phyloP scores from a whole-genome alignment of 208 protist genomes.

The Naegleria gruberi region DNA sequence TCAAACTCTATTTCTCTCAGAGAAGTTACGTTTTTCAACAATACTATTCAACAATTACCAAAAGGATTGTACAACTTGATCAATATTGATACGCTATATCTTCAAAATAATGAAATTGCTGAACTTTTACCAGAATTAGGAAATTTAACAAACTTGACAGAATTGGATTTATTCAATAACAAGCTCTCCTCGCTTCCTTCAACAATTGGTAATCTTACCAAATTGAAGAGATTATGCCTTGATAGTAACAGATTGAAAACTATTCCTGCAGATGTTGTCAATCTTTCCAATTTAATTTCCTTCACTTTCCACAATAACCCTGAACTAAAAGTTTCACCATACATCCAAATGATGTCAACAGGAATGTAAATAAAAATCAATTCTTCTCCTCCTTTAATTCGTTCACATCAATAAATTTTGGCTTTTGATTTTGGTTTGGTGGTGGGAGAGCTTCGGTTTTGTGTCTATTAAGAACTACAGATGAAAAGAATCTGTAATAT shows the following conservation, averaged over 20 bases:
- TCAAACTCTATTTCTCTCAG: background rate
- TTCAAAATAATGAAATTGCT: background rate
- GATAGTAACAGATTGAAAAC: background rate
- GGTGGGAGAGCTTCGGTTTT: background rate
- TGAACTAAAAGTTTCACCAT: background rate
- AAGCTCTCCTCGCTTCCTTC: background rate
- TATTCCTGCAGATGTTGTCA: background rate
- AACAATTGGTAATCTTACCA: background rate
- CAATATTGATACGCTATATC: background rate
- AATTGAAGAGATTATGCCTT: background rate
- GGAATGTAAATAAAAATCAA: constrained; percentile 1
- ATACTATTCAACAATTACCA: background rate
- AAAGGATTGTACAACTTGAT: background rate
- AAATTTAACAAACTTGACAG: background rate
- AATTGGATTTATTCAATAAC: constrained; percentile 12
- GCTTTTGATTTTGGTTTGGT: too few relatives aligned
- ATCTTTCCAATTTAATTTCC: background rate
- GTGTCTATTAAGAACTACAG: background rate
- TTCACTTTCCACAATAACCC: background rate
- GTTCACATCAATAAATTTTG: too few relatives aligned
- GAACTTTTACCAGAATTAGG: background rate
- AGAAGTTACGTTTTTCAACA: background rate
- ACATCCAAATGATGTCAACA: background rate
- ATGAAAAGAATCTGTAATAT: background rate
- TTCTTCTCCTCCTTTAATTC: too few relatives aligned